Conservation (phyloP, 139 green algal genomes). For the Klebsormidium nitens region DNA sequence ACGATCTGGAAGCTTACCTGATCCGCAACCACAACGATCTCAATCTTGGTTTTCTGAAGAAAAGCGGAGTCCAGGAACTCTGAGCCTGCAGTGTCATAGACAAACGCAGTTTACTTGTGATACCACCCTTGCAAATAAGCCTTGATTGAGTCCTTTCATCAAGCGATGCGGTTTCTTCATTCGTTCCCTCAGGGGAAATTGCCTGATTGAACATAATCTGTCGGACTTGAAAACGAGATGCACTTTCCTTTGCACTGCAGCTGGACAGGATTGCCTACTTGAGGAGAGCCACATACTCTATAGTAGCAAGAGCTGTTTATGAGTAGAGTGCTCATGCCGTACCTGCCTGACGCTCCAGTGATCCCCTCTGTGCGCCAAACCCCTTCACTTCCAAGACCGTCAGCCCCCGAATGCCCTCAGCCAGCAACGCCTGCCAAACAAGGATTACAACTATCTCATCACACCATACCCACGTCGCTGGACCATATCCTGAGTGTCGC, state of each 20-base stretch:
- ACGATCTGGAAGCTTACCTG: background rate
- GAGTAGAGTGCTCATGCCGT: background rate
- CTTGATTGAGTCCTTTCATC: background rate
- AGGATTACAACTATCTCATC: too few species aligned
- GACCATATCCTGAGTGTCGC: too few species aligned
- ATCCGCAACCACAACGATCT: constrained; percentile 26
- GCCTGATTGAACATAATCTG: background rate
- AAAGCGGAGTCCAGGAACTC: constrained; percentile 24
- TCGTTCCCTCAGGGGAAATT: background rate
- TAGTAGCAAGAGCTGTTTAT: background rate
- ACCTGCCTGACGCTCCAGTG: constrained; percentile 19
- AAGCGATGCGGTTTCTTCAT: background rate
- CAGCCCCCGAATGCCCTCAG: constrained; percentile 17
- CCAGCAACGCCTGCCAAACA: constrained; percentile 19
- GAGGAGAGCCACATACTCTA: background rate
- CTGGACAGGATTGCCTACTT: background rate
- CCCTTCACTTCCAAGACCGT: constrained; percentile 30
- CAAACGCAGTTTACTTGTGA: background rate
- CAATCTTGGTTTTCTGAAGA: constrained; percentile 28
- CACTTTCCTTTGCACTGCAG: background rate
- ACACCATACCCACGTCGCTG: too few species aligned
- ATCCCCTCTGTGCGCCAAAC: constrained; percentile 25
- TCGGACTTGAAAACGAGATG: background rate
- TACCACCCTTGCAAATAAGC: background rate
- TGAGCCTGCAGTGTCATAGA: constrained; percentile 19